Conservation (phyloP, 2,329 filamentous ascomycete species). For the Calonectria leucothoes region DNA sequence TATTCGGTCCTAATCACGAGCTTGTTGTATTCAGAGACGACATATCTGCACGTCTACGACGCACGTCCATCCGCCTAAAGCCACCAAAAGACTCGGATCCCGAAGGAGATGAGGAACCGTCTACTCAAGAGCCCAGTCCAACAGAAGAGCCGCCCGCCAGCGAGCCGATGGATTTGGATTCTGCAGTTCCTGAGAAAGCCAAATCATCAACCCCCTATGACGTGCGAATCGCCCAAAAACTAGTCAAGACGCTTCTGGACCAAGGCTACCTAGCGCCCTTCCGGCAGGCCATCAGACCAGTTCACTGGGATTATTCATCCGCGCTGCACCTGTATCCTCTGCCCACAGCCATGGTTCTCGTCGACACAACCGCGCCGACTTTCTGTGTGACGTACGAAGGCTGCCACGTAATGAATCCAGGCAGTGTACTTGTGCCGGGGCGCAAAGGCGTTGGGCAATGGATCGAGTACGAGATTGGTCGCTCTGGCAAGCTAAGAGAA, state of each 20-base stretch:
- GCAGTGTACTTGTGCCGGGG: conserved; percentile 77
- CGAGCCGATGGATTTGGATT: conserved; percentile 57
- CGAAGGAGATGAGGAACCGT: conserved; percentile 46
- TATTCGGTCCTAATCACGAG: conserved; percentile 91
- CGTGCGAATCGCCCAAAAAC: conserved; percentile 73
- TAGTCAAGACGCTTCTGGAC: conserved; percentile 92
- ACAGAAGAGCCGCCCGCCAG: conserved; percentile 32
- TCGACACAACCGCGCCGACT: conserved; percentile 83
- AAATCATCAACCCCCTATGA: conserved; percentile 59
- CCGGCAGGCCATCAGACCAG: conserved; percentile 79
- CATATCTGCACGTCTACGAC: conserved; percentile 80
- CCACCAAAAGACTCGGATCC: conserved; percentile 48
- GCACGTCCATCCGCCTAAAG: conserved; percentile 80
- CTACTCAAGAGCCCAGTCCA: conserved; percentile 19
- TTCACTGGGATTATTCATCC: conserved; percentile 89
- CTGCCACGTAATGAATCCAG: conserved; percentile 95
- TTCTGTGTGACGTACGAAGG: conserved; percentile 95
- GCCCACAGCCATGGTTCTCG: conserved; percentile 84
- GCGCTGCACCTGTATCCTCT: conserved; percentile 87
- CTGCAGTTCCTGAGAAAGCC: conserved; percentile 36
- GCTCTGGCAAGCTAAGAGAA: conserved; percentile 72
- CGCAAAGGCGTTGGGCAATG: conserved; percentile 79
- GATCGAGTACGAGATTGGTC: conserved; percentile 85
- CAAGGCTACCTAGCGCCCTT: conserved; percentile 93
- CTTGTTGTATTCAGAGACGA: conserved; percentile 90